Base-by-base conservation (phyloP, 306 rosid genomes). In the Trichosanthes truncata region DNA sequence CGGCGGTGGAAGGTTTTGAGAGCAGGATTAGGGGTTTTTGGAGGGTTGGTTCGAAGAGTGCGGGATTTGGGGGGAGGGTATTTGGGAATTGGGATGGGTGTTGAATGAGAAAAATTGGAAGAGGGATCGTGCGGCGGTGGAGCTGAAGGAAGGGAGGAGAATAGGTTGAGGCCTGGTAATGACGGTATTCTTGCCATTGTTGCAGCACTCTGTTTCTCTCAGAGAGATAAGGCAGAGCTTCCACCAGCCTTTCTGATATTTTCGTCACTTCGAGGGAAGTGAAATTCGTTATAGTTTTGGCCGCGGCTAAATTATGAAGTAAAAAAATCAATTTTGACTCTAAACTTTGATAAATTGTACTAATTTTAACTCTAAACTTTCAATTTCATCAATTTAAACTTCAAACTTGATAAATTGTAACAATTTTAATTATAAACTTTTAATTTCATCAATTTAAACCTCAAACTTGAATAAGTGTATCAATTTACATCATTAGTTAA, bases 111-210 rank as follows among this genome's bases (percentile, higher is more conserved):
- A 0, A 81, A 67, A 23, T 82, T 26, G 33, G 89, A 80, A 18
- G 88, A 80, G 1, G 87, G 85, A 69, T 89, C 83, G 35, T 87
- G 86, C 0, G 66, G 78, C 20, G 83, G 80, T 17, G 90, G 86
- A 1, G 83, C 80, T 12, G 98, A 80, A 4, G 98, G 97, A 72
- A 94, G 82, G 6, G 97, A 91, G 35, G 97, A 89, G 88, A 94
- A 94, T 85, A 94, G 95, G 82, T 88, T 89, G 15, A 81, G 45
- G 10, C 88, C 89, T 3, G 88, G 90, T 1, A 92, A 80, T 15
- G 94, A 84, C 6, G 97, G 91, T 6, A 91, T 80, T 63, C 88
- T 79, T 9, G 87, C 90, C 96, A 93, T 93, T 2, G 81, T 69
- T 12, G 14, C 18, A 26, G 4, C 53, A 8, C 18, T 36, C 46